phyloP scores from a whole-genome alignment of 441 rosid genomes.

The Arabidopsis hybrid region DNA sequence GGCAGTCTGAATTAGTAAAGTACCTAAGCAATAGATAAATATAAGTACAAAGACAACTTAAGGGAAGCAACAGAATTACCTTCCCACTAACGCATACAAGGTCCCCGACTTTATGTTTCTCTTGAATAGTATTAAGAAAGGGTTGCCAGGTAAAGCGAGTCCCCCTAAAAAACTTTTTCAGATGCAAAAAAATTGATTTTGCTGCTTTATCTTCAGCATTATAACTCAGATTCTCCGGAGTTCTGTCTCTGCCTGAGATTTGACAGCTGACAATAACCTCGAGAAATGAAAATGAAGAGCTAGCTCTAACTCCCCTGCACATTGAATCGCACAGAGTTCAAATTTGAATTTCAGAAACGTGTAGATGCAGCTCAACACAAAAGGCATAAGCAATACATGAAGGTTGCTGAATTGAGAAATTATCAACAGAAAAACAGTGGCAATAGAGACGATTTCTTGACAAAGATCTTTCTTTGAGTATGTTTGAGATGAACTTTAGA shows the following conservation, averaged over 20 bases:
- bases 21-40: constrained; percentile 29
- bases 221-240: constrained; percentile 42
- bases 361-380: constrained; percentile 10
- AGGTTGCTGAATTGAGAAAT: not conserved
- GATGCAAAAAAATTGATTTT: constrained; percentile 76
- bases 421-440: constrained; percentile 15
- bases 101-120: constrained; percentile 71
- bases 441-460: constrained; percentile 6
- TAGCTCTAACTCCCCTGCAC: constrained; percentile 83
- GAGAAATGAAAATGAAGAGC: constrained; percentile 74
- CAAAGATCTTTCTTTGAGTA: not conserved
- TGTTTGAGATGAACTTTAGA: not conserved
- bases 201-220: constrained; percentile 42
- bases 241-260: constrained; percentile 50
- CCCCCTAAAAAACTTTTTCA: constrained; percentile 90
- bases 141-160: constrained; percentile 75
- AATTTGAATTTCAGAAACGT: constrained; percentile 14
- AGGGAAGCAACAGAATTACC: constrained; percentile 56
- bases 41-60: constrained; percentile 21
- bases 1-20: constrained; percentile 20
- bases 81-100: constrained; percentile 91
- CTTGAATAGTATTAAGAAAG: constrained; percentile 73
- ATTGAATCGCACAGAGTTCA: constrained; percentile 31
- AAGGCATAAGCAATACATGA: constrained; percentile 12
- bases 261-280: constrained; percentile 93